phyloP scores from a whole-genome alignment of 2,329 filamentous ascomycete genomes.

The Xylaria sp. region DNA sequence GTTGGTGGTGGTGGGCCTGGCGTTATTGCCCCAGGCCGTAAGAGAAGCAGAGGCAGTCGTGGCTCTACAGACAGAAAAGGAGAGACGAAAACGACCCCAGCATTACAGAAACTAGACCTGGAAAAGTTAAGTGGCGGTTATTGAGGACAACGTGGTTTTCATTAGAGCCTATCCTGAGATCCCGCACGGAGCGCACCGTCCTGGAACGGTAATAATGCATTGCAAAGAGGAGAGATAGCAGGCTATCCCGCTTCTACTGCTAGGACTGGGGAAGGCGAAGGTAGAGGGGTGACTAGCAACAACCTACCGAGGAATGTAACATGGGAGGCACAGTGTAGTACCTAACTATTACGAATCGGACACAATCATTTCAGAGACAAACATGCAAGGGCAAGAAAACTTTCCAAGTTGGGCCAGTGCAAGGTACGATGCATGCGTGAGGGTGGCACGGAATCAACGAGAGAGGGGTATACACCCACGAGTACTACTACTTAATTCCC shows the following conservation, averaged over 20 bases:
- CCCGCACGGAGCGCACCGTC: neutral
- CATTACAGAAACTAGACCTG: conserved; percentile 43
- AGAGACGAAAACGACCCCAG: conserved; percentile 24
- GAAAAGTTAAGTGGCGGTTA: conserved; percentile 46
- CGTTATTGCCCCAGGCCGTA: conserved; percentile 30
- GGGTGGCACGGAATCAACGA: conserved; percentile 13
- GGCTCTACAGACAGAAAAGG: conserved; percentile 34
- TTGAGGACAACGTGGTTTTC: conserved; percentile 15
- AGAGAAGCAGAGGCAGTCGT: conserved; percentile 34
- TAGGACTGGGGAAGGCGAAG: neutral
- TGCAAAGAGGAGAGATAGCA: conserved; percentile 16
- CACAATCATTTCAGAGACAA: conserved; percentile 7
- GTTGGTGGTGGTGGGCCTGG: conserved; percentile 43
- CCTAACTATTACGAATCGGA: conserved; percentile 10
- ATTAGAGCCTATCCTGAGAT: neutral
- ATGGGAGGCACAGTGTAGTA: neutral
- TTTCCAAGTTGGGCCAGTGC: neutral
- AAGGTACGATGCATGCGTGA: conserved; percentile 13
- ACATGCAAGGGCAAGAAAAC: conserved; percentile 7
- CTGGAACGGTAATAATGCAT: neutral
- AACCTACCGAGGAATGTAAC: neutral
- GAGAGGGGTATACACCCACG: conserved; percentile 1
- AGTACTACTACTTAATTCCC: conserved; percentile 1
- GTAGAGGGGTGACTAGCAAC: neutral
- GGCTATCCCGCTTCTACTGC: conserved; percentile 13